Conservation (phyloP, 225 moss, liverwort and hornwort species). For the Ulota crispa region DNA sequence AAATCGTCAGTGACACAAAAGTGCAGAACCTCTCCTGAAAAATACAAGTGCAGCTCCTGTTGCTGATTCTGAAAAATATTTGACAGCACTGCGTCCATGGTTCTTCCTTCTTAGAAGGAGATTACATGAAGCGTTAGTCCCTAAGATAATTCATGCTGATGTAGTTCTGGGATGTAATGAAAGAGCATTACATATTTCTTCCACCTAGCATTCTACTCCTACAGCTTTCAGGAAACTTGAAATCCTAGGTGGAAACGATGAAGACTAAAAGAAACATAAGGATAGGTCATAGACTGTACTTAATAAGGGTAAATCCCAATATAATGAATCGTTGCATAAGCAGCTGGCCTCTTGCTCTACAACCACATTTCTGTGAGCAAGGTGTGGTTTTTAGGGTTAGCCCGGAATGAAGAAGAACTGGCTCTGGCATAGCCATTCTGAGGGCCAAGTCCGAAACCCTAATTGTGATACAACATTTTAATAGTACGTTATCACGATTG, state of each 20-base stretch:
- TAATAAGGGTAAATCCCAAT: neutral
- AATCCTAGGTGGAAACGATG: neutral
- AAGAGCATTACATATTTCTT: conserved; percentile 7
- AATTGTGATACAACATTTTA: neutral
- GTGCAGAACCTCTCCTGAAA: conserved; percentile 13
- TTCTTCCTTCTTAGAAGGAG: conserved; percentile 4
- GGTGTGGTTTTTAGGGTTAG: conserved; percentile 2
- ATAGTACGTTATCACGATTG: conserved; percentile 11
- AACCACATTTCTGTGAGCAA: neutral
- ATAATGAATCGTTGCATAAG: neutral
- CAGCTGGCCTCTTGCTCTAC: conserved; percentile 12
- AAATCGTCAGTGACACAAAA: neutral
- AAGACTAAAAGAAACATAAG: neutral
- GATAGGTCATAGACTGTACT: conserved; percentile 7
- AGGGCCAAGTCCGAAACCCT: neutral
- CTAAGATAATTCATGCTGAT: neutral
- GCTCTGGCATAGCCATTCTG: neutral
- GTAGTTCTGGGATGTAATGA: conserved; percentile 11
- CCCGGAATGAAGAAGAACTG: no score
- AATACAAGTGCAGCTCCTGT: conserved; percentile 1
- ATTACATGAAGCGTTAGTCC: neutral
- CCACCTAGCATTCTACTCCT: neutral
- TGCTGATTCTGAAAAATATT: conserved; percentile 2
- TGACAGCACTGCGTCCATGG: neutral
- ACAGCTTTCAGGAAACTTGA: neutral